Evolutionary conservation across 2,329 filamentous ascomycete genomes (phyloP), one percentile per base, ranked within the genome.

Genomic region (Fusarium xylarioides): DNA sequence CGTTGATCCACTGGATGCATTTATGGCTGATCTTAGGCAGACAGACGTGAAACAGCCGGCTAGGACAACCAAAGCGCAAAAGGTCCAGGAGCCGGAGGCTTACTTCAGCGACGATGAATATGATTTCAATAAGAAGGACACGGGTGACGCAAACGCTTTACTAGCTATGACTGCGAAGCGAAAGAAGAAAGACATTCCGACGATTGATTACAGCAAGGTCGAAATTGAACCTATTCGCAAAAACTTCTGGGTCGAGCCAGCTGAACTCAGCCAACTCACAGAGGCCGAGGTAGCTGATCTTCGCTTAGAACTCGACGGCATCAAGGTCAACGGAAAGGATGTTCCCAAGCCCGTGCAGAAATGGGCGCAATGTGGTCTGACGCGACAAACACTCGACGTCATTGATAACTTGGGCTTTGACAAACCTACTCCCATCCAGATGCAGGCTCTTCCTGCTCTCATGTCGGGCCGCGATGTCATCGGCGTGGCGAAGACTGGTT

Each of bases 391-490:
- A 11, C 85, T 98, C 62, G 94, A 98, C 77, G 92, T 97, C 42
- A 91, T 99, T 71, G 90, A 91, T 43, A 89, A 89, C 59, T 85
- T 98, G 42, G 93, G 93, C 11, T 99, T 95, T 80, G 93, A 97
- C 63, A 93, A 91, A 79, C 95, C 96, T 2, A 98, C 96, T 1
- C 90, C 95, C 1, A 98, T 99, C 76, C 96, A 99, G 82, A 92
- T 95, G 82, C 96, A 99, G 82, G 96, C 96, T 5, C 91, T 98
- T 67, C 96, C 96, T 4, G 92, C 95, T 15, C 93, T 98, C 78
- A 98, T 98, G 93, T 97, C 95, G 34, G 96, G 96, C 15, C 91
- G 95, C 75, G 96, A 99, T 84, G 93, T 98, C 42, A 94, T 99
- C 72, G 96, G 95, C 74, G 95, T 99, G 59, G 96, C 96, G 23